phyloP scores from a whole-genome alignment of 805 yeast genomes.

The Cephaloascus albidus region DNA sequence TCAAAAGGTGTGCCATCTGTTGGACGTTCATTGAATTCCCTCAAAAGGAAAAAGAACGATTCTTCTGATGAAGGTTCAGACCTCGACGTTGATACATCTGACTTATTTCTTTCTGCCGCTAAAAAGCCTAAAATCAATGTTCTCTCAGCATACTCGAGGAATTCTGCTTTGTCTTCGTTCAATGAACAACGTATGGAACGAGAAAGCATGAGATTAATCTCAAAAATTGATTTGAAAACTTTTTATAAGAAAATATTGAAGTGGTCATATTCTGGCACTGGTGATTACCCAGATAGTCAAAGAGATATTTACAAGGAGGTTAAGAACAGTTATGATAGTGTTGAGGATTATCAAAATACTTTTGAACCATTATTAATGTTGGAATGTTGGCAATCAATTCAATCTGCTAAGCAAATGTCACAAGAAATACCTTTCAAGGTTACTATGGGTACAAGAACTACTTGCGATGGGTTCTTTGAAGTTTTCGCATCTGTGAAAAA shows the following conservation, averaged over 20 bases:
- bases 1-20: slow-evolving; percentile 12
- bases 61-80: slow-evolving; percentile 21
- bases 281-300: slow-evolving; percentile 52
- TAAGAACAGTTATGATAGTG: slow-evolving; percentile 44
- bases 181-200: neutral
- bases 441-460: slow-evolving; percentile 68
- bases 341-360: slow-evolving; percentile 55
- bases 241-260: slow-evolving; percentile 57
- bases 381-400: slow-evolving; percentile 92
- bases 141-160: neutral
- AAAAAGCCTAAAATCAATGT: neutral
- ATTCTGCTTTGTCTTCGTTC: neutral
- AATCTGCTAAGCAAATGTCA: slow-evolving; percentile 54
- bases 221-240: slow-evolving; percentile 71
- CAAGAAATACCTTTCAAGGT: slow-evolving; percentile 55
- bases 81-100: slow-evolving; percentile 20
- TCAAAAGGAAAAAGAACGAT: slow-evolving; percentile 13
- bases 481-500: slow-evolving; percentile 67
- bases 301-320: slow-evolving; percentile 33
- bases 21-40: slow-evolving; percentile 28
- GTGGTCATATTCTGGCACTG: slow-evolving; percentile 63
- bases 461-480: slow-evolving; percentile 82
- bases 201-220: slow-evolving; percentile 67
- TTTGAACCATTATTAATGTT: slow-evolving; percentile 76
- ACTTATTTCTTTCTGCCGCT: neutral